Evolutionary conservation across 2,329 filamentous ascomycete species (phyloP), one percentile per base, ranked within the genome.

Genomic region (Hymenoscyphus repandus): DNA sequence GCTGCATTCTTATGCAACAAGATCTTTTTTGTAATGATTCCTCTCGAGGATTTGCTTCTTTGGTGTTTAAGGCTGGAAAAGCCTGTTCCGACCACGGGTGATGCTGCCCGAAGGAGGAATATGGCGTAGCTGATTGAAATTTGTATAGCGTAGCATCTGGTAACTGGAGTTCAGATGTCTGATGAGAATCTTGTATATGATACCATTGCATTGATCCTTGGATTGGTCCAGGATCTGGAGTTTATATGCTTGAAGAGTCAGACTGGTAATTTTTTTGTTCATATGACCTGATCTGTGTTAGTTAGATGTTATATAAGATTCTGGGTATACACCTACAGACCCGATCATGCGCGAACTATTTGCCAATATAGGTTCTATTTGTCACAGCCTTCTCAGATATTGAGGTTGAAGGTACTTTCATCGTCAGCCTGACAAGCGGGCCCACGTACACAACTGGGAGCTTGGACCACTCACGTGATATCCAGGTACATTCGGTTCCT

Each of bases 41-140:
- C 76, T 0, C 61, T 76, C 2, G 76, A 79, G 62, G 72, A 76
- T 53, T 56, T 74, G 31, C 58, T 79, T 5, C 62, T 74, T 13
- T 76, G 72, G 64, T 60, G 69, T 15, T 62, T 78, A 48, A 64
- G 74, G 13, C 62, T 74, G 11, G 71, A 77, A 48, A 79, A 78
- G 61, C 76, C 76, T 2, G 65, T 70, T 5, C 75, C 75, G 1
- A 74, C 70, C 5, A 77, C 75, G 2, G 74, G 73, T 37, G 67
- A 74, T 33, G 50, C 61, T 36, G 49, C 54, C 47, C 53, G 55
- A 31, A 54, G 50, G 42, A 45, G 38, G 18, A 18, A 30, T 20
- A 22, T 42, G 2, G 44, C 36, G n/a, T 51, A 45, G 15, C 20
- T 45, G 11, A 27, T 40, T 43, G 11, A 15, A 18, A 33, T 39